Conservation (phyloP, 2,329 filamentous ascomycete genomes). For the Fusarium subtropicale region DNA sequence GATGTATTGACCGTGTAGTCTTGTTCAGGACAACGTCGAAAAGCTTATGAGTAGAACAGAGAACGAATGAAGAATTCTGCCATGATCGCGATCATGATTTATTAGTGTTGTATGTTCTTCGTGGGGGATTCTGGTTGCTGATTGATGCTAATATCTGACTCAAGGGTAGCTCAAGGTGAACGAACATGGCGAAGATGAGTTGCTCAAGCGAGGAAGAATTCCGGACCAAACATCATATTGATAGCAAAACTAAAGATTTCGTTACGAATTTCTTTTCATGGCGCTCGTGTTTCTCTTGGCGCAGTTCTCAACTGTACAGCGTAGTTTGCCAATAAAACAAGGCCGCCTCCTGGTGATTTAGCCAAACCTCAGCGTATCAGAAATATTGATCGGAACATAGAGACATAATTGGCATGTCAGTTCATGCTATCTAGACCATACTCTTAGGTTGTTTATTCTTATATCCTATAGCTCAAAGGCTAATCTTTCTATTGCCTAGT, state of each 20-base stretch:
- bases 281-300: background rate
- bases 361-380: too few species aligned
- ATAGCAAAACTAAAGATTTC: background rate
- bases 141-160: background rate
- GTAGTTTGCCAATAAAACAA: background rate
- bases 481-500: too few species aligned
- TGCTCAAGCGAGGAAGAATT: background rate
- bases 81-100: background rate
- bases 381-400: too few species aligned
- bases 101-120: background rate
- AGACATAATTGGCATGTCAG: too few species aligned
- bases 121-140: background rate
- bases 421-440: too few species aligned
- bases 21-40: background rate
- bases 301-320: background rate
- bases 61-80: background rate
- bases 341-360: too few species aligned
- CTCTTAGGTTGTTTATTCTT: too few species aligned
- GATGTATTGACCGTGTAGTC: background rate
- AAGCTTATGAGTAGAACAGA: fast-evolving
- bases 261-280: too few species aligned
- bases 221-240: background rate
- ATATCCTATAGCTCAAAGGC: too few species aligned
- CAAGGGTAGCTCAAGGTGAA: background rate
- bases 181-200: background rate